Evolutionary conservation across 1,284 basidiomycete genomes (phyloP), one percentile per base, ranked within the genome.

Genomic region (Naganishia cerealis): DNA sequence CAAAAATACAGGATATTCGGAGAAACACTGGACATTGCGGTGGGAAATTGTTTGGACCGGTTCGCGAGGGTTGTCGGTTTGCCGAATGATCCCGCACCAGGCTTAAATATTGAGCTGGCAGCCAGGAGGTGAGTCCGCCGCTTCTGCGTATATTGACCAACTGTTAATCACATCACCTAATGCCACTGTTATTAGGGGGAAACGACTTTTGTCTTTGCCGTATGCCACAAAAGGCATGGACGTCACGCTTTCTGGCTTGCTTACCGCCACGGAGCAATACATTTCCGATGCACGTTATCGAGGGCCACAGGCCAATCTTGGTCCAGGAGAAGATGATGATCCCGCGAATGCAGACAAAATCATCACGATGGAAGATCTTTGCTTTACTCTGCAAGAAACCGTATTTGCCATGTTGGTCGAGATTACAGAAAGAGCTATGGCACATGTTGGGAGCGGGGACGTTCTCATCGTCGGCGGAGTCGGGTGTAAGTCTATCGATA

Each of bases 201-300:
- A 78, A 73, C 86, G 88, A 42, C 82, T 99, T 1, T 79, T 98
- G 0, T 82, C 88, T 0, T 83, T 99, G 57, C 95, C 96, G 6
- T 99, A 99, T 78, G 86, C 94, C 0, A 99, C 95, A 0, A 99
- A 99, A 79, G 96, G 96, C 21, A 99, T 99, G 96, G 96, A 99
- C 78, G 84, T 99, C 70, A 92, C 92, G 72, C 84, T 99, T 65
- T 95, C 94, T 4, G 96, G 96, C 0, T 90, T 99, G 67, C 83
- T 99, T 50, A 90, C 91, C 10, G 88, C 91, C 3, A 87, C 88
- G 7, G 96, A 98, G 81, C 88, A 90, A 0, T 95, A 94, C 75
- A 97, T 91, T 0, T 74, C 80, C 63, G 91, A 94, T 79, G 89
- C 88, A 77, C 46, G 72, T 16, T 57, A 58, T 58, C 39, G 66